Evolutionary conservation across 192 early-diverging fungal genomes (phyloP), one percentile per base, ranked within the genome.

Genomic region (Podila minutissima): DNA sequence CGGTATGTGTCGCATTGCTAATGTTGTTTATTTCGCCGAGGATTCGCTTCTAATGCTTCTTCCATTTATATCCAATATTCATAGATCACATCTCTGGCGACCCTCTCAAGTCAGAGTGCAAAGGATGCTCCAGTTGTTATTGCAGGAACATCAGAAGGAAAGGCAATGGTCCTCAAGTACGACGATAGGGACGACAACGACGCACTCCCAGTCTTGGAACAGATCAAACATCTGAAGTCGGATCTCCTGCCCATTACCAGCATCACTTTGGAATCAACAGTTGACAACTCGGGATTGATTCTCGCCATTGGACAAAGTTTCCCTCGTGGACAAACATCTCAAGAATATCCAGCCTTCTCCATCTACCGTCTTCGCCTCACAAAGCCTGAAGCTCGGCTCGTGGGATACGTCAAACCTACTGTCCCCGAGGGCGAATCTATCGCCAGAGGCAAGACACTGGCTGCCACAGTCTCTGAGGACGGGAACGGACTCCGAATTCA

Each of bases 321-420:
- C 24, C 35, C n/a, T 24, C 49, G 35, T 9, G 66, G 51, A 9
- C 37, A 31, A 29, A 41, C 67, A 7, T 46, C n/a, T 24, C 33
- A 66, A 6, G 77, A 73, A 31, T 69, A 62, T 10, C 77, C 77
- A 11, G 63, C 77, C 26, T 58, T 81, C 13, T 69, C 77, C 17
- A 81, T 81, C 58, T 81, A 81, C 46, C 69, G 68, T 62, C 77
- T 81, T 22, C 77, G 77, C n/a, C 71, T 64, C 38, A 66, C 68
- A 26, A 59, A 57, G 66, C 72, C 77, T 1, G 77, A 81, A 13
- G 69, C 67, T 48, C 28, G 77, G 13, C 58, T 81, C 10, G 33
- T 81, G 61, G 77, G 77, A 31, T 58, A 81, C 32, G 71, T 81
- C 26, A 66, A 73, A 15, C 71, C 77, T 67, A 67, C 71, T 1